Evolutionary conservation across 208 protist genomes (phyloP).

Genomic region (Trypanosoma conorhini): DNA sequence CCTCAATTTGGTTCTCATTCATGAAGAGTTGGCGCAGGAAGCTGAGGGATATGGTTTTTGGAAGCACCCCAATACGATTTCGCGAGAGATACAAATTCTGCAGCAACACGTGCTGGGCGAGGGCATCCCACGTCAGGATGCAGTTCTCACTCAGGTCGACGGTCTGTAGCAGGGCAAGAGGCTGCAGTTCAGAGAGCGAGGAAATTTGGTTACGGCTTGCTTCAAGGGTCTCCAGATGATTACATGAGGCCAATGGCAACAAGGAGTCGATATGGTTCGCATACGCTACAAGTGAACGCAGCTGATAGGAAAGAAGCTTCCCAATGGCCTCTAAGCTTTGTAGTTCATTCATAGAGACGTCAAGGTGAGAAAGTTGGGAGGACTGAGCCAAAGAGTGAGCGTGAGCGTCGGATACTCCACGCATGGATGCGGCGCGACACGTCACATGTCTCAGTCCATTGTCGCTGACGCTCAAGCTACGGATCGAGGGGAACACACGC

Average conservation of each 20-base stretch:
- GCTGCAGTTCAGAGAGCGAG: constrained; percentile 32
- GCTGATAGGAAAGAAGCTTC: constrained; percentile 34
- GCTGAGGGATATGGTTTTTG: constrained; percentile 16
- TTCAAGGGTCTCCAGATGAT: constrained; percentile 40
- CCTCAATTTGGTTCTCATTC: constrained; percentile 54
- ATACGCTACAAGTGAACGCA: constrained; percentile 33
- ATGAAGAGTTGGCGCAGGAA: constrained; percentile 79
- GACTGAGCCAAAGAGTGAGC: constrained; percentile 41
- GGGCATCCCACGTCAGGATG: constrained; percentile 29
- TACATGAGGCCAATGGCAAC: constrained; percentile 45
- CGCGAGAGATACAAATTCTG: constrained; percentile 64
- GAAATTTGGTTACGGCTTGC: constrained; percentile 56
- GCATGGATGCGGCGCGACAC: constrained; percentile 27
- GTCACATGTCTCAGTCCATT: constrained; percentile 30
- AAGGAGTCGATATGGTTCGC: constrained; percentile 55
- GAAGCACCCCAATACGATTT: constrained; percentile 45
- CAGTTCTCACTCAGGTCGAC: constrained; percentile 69
- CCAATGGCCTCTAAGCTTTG: constrained; percentile 37
- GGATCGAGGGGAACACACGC: constrained; percentile 46
- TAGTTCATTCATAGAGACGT: constrained; percentile 66
- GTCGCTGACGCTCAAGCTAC: constrained; percentile 42
- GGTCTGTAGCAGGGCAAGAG: constrained; percentile 48
- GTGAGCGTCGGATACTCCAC: constrained; percentile 61
- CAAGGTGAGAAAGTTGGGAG: constrained; percentile 34
- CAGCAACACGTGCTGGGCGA: constrained; percentile 34